Percentiles rank a stretch among this genome's conserved stretches.
Conservation (phyloP, 192 early-diverging fungal genomes). For the Gamsiella multidivaricata region DNA sequence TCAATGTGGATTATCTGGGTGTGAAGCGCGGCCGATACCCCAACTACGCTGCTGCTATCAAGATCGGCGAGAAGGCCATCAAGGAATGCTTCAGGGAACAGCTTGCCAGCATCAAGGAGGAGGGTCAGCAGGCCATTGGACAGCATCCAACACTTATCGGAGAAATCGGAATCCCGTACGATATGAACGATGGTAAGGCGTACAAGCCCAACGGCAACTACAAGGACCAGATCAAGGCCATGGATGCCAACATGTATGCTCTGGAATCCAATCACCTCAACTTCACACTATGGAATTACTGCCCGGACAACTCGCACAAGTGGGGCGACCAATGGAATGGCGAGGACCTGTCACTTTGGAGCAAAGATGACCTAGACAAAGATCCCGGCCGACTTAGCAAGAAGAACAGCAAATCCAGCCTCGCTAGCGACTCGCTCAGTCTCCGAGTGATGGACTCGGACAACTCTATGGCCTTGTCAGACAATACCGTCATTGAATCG, state of each 20-base stretch:
- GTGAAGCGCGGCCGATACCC: slow-evolving; percentile 66
- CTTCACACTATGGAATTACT: slow-evolving; percentile 67
- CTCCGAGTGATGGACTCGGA: slow-evolving; percentile 15
- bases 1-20: slow-evolving; percentile 66
- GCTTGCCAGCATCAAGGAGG: slow-evolving; percentile 56
- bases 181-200: slow-evolving; percentile 52
- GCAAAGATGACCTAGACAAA: slow-evolving; percentile 23
- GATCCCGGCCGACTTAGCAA: slow-evolving; percentile 14
- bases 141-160: slow-evolving; percentile 60
- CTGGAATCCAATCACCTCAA: slow-evolving; percentile 59
- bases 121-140: slow-evolving; percentile 59
- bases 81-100: slow-evolving; percentile 63
- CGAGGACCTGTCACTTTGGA: slow-evolving; percentile 63
- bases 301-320: slow-evolving; percentile 59
- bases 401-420: slow-evolving; percentile 3
- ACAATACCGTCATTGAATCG: neutral
- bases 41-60: slow-evolving; percentile 57
- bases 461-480: neutral
- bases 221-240: slow-evolving; percentile 62
- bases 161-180: slow-evolving; percentile 67
- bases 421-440: slow-evolving; percentile 6
- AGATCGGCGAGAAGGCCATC: slow-evolving; percentile 65
- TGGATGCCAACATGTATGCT: slow-evolving; percentile 64
- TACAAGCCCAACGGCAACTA: slow-evolving; percentile 35
- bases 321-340: slow-evolving; percentile 69